Evolutionary conservation across 768 basidiomycete species (phyloP), one percentile per base, ranked within the genome.

Genomic region (Termitomyces sp.): DNA sequence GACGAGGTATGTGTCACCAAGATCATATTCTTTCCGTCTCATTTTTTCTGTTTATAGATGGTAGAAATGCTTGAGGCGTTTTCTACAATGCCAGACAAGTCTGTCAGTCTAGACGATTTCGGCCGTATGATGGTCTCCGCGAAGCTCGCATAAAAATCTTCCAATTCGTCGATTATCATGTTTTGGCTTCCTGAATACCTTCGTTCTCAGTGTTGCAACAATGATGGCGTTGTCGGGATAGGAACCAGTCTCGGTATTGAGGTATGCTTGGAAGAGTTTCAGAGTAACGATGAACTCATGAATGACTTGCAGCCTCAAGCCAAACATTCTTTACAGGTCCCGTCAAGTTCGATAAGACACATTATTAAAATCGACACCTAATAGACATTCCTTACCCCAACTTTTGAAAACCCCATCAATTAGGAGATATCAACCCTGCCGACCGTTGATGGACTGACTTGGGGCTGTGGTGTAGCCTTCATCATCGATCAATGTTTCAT

Each of bases 61-160:
- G 62, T 85, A 3, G 89, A 91, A 56, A 93, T 92, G 90, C 73
- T 94, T 1, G 78, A 81, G n/a, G 77, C 78, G 51, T 93, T 90
- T 65, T 89, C 91, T 1, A 82, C 79, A 0, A 79, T 82, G 0
- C 72, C 79, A 0, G 90, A 92, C 68, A 84, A 83, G 65, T 79
- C 87, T 3, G 78, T 93, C 74, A 70, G 69, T 55, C 74, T 91
- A 34, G 68, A 72, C 14, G 89, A 92, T 67, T 94, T 94, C 63
- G 81, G 84, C 61, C 72, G 73, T 21, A 90, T 94, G 83, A 90
- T 92, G 84, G 67, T 84, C 25, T 66, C 76, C 1, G 79, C 87
- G 7, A 81, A 76, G 64, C 68, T 89, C 40, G 79, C 56, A 4
- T 66, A 48, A 45, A 12, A 4, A 16, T 30, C 44, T 9, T 14